Conservation (phyloP, 768 basidiomycete genomes). For the Hysterangium stoloniferum region DNA sequence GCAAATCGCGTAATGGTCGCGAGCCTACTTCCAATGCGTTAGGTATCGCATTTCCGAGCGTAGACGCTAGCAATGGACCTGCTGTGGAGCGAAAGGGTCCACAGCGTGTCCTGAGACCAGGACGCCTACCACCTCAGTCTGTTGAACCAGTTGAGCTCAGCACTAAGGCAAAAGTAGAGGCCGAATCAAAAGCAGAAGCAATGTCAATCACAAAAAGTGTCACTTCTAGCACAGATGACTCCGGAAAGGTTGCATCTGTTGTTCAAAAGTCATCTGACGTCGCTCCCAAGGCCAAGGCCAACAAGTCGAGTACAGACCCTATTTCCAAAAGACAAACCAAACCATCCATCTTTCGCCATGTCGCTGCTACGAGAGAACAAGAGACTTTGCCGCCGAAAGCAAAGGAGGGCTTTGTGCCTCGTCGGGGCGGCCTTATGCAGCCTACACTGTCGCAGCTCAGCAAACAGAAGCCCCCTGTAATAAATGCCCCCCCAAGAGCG, state of each 20-base stretch:
- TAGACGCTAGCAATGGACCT: not conserved
- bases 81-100: constrained; percentile 5
- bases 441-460: constrained; percentile 10
- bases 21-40: not conserved
- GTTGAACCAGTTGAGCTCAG: no score
- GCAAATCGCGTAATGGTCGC: not conserved
- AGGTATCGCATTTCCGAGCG: not conserved
- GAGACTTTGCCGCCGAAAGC: no score
- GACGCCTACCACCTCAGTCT: not conserved
- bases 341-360: constrained; percentile 8
- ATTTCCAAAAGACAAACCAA: not conserved
- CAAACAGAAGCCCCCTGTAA: constrained; percentile 2
- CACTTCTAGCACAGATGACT: no score
- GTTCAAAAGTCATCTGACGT: no score
- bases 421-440: constrained; percentile 7
- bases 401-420: not conserved
- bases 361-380: not conserved
- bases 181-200: not conserved
- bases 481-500: not conserved
- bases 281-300: no score
- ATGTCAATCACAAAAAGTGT: no score
- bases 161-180: not conserved
- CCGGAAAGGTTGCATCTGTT: no score
- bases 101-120: constrained; percentile 7
- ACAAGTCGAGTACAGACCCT: no score